Base-by-base conservation (phyloP, 352 stramenopile genomes). In the Pythium scleroteichum region DNA sequence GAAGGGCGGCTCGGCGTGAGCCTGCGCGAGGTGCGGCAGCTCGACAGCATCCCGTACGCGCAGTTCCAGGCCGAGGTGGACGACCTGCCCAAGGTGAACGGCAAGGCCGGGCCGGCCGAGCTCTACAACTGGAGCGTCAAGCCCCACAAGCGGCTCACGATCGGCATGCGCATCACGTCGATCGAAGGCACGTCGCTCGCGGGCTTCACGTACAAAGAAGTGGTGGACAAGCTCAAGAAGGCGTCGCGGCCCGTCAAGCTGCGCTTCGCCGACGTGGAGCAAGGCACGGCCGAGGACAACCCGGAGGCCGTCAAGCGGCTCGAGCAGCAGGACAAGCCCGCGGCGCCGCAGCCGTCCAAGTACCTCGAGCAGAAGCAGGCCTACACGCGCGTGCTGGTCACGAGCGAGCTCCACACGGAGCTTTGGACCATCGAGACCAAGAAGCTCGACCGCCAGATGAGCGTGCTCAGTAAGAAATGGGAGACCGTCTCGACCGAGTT, bases 81-180 rank as follows among this genome's bases (percentile, higher is more conserved):
- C 60, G 86, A 94, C 48, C 65, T 95, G 29, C 84, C 86, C 52
- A 95, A 95, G 75, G 82, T 93, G 16, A 91, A 86, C 47, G 83
- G 84, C 64, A 94, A 95, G 60, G 79, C 86, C 1, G 86, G 86
- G 0, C 81, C 86, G 0, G 86, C 86, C 16, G 86, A 95, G 70
- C 77, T 95, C 8, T 89, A 95, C 69, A 95, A 95, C 61, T 95
- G 86, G 86, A 94, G 86, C 58, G 86, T 95, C 49, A 92, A 92
- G 59, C 79, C 84, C 8, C 73, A 94, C 56, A 83, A 85, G 69
- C 84, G 86, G 2, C 53, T 95, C 58, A 92, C 78, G 6, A 89
- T 92, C 53, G 79, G 84, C 47, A 95, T 95, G 86, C 82, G 86
- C 20, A 75, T 95, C 44, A 93, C 83, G 40, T 82, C 71, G 23